Base-by-base conservation (phyloP, 176 grass and related monocot species). In the Musa schizocarpa region DNA sequence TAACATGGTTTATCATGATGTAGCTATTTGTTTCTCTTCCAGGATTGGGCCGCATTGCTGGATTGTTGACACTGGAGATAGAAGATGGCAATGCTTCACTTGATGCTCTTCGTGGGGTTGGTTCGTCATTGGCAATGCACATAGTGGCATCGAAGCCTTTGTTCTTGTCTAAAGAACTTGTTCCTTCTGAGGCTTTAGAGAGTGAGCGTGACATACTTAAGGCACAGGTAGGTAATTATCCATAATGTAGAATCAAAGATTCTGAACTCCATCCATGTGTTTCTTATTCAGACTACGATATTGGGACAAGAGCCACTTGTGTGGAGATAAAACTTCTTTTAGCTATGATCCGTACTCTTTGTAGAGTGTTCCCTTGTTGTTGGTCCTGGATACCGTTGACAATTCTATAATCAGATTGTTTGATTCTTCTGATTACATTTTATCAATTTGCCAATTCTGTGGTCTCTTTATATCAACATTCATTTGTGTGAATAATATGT, bases 141-240 rank as follows among this genome's bases (percentile, higher is more conserved):
- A 89, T 98, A 62, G 95, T 98, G 82, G 90, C 90, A 19, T 63
- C 78, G 27, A 98, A 87, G 80, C 95, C 95, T 51, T 89, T 98
- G 58, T 98, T 93, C 59, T 83, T 98, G 66, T 91, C 95, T 61
- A 98, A 89, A 82, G 95, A 93, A 82, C 78, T 93, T 78, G 90
- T 98, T 66, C 78, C 90, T 80, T 68, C 87, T 77, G 77, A 89
- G 16, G 86, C 90, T 78, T 1, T 98, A 74, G 85, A 98, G 80
- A 91, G 80, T 80, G 95, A 98, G 72, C 65, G 86, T 20, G 90
- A 93, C 13, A 85, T 99, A 87, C 86, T 91, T 7, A 86, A 72
- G 84, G 82, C 86, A 79, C 90, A 94, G 95, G 95, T 89, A 74
- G 22, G 34, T 20, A 8, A 69, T 29, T 69, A 69, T 69, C 49